Evolutionary conservation across 2,329 filamentous ascomycete genomes (phyloP), one percentile per base, ranked within the genome.

Genomic region (Claviceps cyperi): DNA sequence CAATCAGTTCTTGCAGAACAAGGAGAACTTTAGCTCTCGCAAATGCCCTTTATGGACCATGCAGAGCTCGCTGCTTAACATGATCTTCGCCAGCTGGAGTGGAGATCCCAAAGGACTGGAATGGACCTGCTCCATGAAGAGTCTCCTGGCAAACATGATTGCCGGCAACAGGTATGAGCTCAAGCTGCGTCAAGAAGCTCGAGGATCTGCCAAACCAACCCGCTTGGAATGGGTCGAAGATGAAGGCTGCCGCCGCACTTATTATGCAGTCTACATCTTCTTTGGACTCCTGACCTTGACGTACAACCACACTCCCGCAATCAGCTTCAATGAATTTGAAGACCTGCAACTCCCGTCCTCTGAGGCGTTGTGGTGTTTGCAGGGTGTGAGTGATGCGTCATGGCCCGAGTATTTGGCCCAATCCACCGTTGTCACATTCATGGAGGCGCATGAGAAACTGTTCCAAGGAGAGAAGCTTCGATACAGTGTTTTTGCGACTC

Each of bases 71-170:
- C 73, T 98, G 49, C 74, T 98, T 52, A 98, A 98, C 74, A 97
- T 97, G 92, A 83, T 96, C 57, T 97, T 98, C 65, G 89, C 92
- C 50, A 97, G 90, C 73, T 98, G 92, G 92, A 97, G 92, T 65
- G 92, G 92, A 60, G 92, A 97, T 62, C 85, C 92, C 37, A 97
- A 96, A 69, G 92, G 92, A 38, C 76, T 98, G 2, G 92, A 98
- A 67, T 98, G 92, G 92, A 90, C 92, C 37, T 97, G 91, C 67
- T 97, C 92, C 2, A 97, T 98, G 69, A 97, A 97, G 78, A 94
- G 89, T 73, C 76, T 97, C 39, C 79, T 98, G 47, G 91, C 91
- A 57, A 97, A 97, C 69, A 97, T 98, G 91, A 92, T 98, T 51
- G 88, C 91, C 52, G 92, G 92, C 52, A 97, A 96, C 64, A 82